Evolutionary conservation across 2,329 filamentous ascomycete species (phyloP).

Genomic region (Fusarium oligoseptatum): DNA sequence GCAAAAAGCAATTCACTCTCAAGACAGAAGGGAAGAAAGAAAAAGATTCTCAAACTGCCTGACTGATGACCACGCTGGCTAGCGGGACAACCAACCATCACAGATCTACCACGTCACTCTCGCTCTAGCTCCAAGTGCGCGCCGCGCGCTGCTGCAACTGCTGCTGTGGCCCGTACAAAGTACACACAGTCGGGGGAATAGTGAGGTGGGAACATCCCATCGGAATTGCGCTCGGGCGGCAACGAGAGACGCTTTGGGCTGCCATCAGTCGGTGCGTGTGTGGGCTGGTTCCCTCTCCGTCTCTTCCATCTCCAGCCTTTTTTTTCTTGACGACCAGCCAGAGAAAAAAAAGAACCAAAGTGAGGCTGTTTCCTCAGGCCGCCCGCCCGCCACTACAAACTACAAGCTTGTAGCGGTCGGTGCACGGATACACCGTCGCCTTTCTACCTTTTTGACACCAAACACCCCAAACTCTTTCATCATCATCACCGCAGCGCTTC

Average conservation of each 20-base stretch:
- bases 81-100: constrained; percentile 28
- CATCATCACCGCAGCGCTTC: constrained; percentile 30
- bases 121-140: constrained; percentile 9
- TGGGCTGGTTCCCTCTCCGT: background rate
- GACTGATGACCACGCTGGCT: constrained; percentile 4
- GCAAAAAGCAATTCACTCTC: background rate
- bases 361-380: constrained; percentile 25
- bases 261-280: constrained; percentile 10
- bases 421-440: constrained; percentile 27
- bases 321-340: background rate
- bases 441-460: constrained; percentile 10
- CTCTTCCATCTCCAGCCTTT: constrained; percentile 2
- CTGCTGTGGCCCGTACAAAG: constrained; percentile 6
- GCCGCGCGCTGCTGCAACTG: background rate
- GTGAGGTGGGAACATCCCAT: constrained; percentile 34
- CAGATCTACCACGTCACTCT: constrained; percentile 42
- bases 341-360: constrained; percentile 1
- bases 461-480: constrained; percentile 20
- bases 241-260: constrained; percentile 27
- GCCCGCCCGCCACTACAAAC: constrained; percentile 9
- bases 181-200: constrained; percentile 38
- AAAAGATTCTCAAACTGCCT: background rate
- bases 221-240: constrained; percentile 8
- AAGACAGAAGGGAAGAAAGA: background rate
- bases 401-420: background rate